A percentile compares a stretch with the other conserved stretches of the same genome.
These are phyloP conservation scores for Capsicum chinense DNA, from an alignment of 257 asterid species.

Conservation along the genomic window DNA sequence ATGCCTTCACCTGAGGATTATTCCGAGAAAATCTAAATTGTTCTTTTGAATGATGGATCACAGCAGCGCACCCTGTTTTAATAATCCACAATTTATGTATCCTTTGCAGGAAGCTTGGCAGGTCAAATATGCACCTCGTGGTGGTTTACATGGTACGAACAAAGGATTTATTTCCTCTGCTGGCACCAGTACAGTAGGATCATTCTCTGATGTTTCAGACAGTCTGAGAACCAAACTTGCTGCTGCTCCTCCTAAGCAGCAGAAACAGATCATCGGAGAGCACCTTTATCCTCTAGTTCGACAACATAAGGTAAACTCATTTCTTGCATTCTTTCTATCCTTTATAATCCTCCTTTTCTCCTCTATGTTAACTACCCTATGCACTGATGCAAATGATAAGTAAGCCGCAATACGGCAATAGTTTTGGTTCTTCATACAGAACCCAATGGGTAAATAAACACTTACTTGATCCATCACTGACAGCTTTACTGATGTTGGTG, in stretches of 20 bases:
- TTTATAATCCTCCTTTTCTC: neutral
- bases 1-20: neutral
- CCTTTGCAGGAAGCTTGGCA: conserved; percentile 40
- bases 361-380: neutral
- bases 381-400: neutral
- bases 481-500: conserved; percentile 6
- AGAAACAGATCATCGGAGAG: conserved; percentile 78
- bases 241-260: conserved; percentile 68
- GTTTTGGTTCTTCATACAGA: neutral
- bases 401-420: neutral
- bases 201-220: conserved; percentile 54
- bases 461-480: conserved; percentile 2
- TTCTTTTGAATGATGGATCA: no score
- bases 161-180: conserved; percentile 38
- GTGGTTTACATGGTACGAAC: conserved; percentile 37
- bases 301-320: conserved; percentile 56
- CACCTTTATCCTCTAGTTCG: conserved; percentile 78
- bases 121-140: conserved; percentile 38
- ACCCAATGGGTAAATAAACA: conserved; percentile 20
- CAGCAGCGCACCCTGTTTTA: neutral
- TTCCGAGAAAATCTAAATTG: no score
- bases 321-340: neutral
- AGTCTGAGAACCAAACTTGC: conserved; percentile 71
- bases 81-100: neutral
- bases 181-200: conserved; percentile 40